Base-by-base conservation (phyloP, 1,284 basidiomycete genomes). In the Golubevia pallescens region DNA sequence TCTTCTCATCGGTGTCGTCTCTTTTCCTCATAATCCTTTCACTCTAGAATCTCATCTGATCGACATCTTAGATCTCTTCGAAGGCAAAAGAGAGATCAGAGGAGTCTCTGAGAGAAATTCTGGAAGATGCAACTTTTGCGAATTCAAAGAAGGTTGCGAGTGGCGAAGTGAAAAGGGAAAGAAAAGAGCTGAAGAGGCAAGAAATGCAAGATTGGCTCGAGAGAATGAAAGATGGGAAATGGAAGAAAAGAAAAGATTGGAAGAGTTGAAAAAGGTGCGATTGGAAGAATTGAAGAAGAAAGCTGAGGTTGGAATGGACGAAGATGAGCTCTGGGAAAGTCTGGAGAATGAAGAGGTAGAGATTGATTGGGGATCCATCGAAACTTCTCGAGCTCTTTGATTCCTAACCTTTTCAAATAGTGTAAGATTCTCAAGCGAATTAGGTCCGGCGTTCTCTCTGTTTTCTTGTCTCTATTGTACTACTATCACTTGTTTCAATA, bases 101-200 rank as follows among this genome's bases (percentile, higher is more conserved):
- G 81, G 81, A 1, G 81, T 84, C 0, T 21, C 23, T 0, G 32
- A 70, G 14, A 38, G 60, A 1, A 67, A 75, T 42, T 71, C 78
- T 0, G 58, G 66, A 14, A 63, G 78, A 1, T 84, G 81, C 48
- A 68, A 71, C 65, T 65, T 62, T 3, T 84, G 81, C 65, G 77
- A 74, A 54, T 84, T 71, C 71, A 65, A 64, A 2, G 65, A 78
- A 2, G 75, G 69, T 0, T 84, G 81, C 58, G 81, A 84, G 62
- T 84, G 81, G 81, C 68, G 81, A 7, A 61, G 55, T 3, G 48
- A 59, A 24, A 69, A 61, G 60, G 74, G 63, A 1, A 42, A 62
- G 23, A 65, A 57, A 42, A 62, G 38, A 19, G 61, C 54, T 0
- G 4, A 21, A 10, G 67, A 71, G 1, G 52, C 38, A 23, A 24